These are phyloP conservation scores for Apiospora pterosperma DNA, from an alignment of 2,329 filamentous ascomycete species.

Conservation along the genomic window DNA sequence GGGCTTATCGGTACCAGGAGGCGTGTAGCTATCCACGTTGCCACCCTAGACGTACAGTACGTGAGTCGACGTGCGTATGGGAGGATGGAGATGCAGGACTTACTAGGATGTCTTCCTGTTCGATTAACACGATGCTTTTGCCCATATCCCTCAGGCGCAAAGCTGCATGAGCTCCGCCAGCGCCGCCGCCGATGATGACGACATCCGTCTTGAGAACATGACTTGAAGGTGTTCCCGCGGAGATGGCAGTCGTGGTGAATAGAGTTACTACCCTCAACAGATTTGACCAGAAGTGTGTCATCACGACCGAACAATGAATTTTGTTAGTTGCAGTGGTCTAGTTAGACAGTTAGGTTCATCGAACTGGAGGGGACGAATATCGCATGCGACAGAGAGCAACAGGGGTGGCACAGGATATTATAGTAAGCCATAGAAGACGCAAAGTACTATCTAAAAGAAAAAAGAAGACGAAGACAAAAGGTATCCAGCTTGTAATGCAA, in stretches of 20 bases:
- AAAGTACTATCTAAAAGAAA: too few species aligned
- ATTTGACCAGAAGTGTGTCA: neutral
- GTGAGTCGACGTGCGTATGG: too few species aligned
- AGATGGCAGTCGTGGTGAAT: neutral
- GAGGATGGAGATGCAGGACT: neutral
- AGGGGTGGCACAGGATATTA: too few species aligned
- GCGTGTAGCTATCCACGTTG: neutral
- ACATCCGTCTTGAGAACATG: neutral
- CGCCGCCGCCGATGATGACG: neutral
- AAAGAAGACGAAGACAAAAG: too few species aligned
- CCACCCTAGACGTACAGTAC: neutral
- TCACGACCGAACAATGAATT: too few species aligned
- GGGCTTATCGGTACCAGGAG: neutral
- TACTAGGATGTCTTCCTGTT: neutral
- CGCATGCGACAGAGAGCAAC: too few species aligned
- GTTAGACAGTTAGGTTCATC: too few species aligned
- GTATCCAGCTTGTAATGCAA: too few species aligned
- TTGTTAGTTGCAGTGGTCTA: too few species aligned
- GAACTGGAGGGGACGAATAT: too few species aligned
- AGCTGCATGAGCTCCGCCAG: neutral
- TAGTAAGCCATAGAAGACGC: too few species aligned
- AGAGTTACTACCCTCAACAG: neutral
- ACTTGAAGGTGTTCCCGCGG: neutral
- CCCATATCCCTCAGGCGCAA: constrained; percentile 1
- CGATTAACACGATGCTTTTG: neutral